phyloP scores from a whole-genome alignment of 2,329 filamentous ascomycete species.

The Colletotrichum sp. region DNA sequence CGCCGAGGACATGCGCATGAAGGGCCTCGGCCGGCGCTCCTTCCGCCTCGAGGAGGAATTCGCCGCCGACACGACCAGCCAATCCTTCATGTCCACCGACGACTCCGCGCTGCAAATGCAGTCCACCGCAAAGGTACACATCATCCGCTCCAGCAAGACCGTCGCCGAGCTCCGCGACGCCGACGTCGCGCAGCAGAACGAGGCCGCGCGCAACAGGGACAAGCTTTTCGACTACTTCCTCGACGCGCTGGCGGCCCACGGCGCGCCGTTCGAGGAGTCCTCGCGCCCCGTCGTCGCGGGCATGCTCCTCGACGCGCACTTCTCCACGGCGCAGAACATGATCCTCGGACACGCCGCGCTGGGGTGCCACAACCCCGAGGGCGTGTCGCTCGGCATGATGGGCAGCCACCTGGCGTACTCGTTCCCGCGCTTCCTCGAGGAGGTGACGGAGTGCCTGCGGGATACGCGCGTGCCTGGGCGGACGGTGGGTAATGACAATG shows the following conservation, averaged over 20 bases:
- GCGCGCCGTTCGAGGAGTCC: slow-evolving; percentile 32
- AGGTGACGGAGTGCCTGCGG: slow-evolving; percentile 58
- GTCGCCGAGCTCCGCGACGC: slow-evolving; percentile 69
- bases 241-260: slow-evolving; percentile 51
- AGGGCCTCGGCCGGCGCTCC: slow-evolving; percentile 71
- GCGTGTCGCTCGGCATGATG: slow-evolving; percentile 72
- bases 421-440: slow-evolving; percentile 73
- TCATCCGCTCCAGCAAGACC: slow-evolving; percentile 70
- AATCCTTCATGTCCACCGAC: slow-evolving; percentile 16
- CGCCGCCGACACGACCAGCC: slow-evolving; percentile 68
- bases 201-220: slow-evolving; percentile 57
- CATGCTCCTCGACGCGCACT: slow-evolving; percentile 73
- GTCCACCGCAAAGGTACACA: slow-evolving; percentile 66
- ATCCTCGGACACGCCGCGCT: slow-evolving; percentile 72
- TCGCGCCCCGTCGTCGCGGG: slow-evolving; percentile 71
- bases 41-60: slow-evolving; percentile 79
- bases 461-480: slow-evolving; percentile 41
- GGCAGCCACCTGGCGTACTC: slow-evolving; percentile 74
- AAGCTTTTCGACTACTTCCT: slow-evolving; percentile 51
- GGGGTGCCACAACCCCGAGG: slow-evolving; percentile 55
- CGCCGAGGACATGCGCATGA: slow-evolving; percentile 74
- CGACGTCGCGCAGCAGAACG: slow-evolving; percentile 70
- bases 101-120: slow-evolving; percentile 8
- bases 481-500: slow-evolving; percentile 45
- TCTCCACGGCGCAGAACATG: slow-evolving; percentile 62